These are phyloP conservation scores for Pestalotiopsis sp. DNA, from an alignment of 2,329 filamentous ascomycete species.

Conservation along the genomic window DNA sequence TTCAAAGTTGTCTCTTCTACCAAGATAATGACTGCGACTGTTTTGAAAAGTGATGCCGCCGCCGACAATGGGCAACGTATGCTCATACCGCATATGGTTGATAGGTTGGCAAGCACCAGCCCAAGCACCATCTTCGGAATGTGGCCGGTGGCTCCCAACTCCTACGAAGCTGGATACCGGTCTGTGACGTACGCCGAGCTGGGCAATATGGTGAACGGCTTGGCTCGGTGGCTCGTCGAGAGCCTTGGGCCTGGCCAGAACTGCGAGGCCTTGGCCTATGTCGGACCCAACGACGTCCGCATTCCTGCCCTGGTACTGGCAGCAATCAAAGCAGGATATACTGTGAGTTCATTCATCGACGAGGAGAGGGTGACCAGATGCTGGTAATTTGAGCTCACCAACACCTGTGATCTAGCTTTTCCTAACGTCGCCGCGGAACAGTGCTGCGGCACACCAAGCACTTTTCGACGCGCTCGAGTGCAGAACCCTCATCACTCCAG, in stretches of 20 bases:
- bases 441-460: slow-evolving; percentile 31
- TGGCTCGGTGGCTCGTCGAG: slow-evolving; percentile 37
- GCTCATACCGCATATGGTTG: slow-evolving; percentile 36
- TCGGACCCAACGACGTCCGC: slow-evolving; percentile 36
- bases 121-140: slow-evolving; percentile 33
- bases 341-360: slow-evolving; percentile 15
- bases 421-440: slow-evolving; percentile 40
- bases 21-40: neutral
- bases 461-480: slow-evolving; percentile 33
- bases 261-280: slow-evolving; percentile 37
- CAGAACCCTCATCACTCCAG: slow-evolving; percentile 28
- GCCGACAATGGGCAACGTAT: neutral
- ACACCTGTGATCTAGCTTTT: slow-evolving; percentile 25
- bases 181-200: slow-evolving; percentile 23
- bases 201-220: slow-evolving; percentile 36
- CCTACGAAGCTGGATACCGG: slow-evolving; percentile 26
- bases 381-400: neutral
- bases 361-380: neutral
- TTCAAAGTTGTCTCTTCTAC: too few species aligned
- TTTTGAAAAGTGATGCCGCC: neutral
- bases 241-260: slow-evolving; percentile 25
- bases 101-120: slow-evolving; percentile 31
- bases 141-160: slow-evolving; percentile 29
- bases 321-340: slow-evolving; percentile 29
- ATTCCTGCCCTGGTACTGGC: slow-evolving; percentile 22